Conservation (phyloP, 345 rosid genomes). For the Aquilaria yunnanensis region DNA sequence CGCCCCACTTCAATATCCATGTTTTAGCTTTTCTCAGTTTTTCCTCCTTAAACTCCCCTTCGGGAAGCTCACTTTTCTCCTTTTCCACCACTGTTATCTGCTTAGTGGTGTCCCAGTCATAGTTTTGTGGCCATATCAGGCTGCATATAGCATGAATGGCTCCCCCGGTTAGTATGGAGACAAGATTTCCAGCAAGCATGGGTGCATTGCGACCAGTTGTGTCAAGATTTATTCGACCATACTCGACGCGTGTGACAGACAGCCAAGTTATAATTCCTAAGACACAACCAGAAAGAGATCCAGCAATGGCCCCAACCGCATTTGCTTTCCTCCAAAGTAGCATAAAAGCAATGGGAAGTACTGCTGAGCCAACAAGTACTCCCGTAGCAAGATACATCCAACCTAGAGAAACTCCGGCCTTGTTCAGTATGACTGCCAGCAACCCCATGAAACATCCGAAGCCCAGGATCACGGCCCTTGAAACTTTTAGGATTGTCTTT, state of each 20-base stretch:
- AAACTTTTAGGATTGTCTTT: constrained; percentile 57
- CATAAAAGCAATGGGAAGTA: constrained; percentile 85
- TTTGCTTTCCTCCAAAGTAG: constrained; percentile 93
- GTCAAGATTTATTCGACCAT: constrained; percentile 63
- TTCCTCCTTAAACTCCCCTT: constrained; percentile 72
- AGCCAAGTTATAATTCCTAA: constrained; percentile 77
- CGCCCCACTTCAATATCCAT: constrained; percentile 89
- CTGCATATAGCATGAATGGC: constrained; percentile 68
- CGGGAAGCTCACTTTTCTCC: constrained; percentile 38
- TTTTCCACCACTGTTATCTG: constrained; percentile 79
- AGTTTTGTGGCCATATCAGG: constrained; percentile 59
- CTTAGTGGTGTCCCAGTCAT: constrained; percentile 78
- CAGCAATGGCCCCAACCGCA: constrained; percentile 71
- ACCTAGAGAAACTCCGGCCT: constrained; percentile 83
- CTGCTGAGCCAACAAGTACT: constrained; percentile 87
- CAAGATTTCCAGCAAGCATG: constrained; percentile 84
- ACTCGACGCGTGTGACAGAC: constrained; percentile 51
- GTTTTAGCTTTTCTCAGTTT: constrained; percentile 57
- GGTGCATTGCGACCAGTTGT: constrained; percentile 81
- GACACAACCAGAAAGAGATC: constrained; percentile 57
- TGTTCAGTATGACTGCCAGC: constrained; percentile 77
- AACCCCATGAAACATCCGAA: constrained; percentile 97
- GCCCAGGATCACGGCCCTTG: constrained; percentile 63
- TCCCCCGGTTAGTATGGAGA: constrained; percentile 71
- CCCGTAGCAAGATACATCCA: constrained; percentile 99